These are phyloP conservation scores for Vitis rotundifolia DNA, from an alignment of 164 flowering plant species.

Conservation along the genomic window DNA sequence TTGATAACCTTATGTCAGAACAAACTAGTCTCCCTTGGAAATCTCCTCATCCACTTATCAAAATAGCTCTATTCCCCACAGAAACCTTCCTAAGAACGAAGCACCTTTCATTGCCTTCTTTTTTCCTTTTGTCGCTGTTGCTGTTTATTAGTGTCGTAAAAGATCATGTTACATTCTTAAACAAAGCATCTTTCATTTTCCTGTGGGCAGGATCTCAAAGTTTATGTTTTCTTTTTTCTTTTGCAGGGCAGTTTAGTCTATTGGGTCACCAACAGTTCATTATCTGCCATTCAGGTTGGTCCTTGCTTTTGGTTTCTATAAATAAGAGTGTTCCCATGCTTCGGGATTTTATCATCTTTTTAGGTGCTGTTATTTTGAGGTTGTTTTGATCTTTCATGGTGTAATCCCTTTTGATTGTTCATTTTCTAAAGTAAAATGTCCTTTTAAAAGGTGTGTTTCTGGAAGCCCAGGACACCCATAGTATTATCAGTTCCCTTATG, in stretches of 20 bases:
- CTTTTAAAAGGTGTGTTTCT: background rate
- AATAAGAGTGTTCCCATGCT: too few species aligned
- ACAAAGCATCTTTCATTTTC: too few species aligned
- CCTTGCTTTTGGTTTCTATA: background rate
- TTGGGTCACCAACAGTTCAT: slow-evolving; percentile 82
- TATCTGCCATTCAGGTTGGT: slow-evolving; percentile 67
- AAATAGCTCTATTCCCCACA: too few species aligned
- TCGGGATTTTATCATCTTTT: too few species aligned
- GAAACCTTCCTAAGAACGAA: too few species aligned
- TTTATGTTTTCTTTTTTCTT: slow-evolving; percentile 1
- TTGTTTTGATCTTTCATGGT: background rate
- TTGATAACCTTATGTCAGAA: too few species aligned
- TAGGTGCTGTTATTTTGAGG: background rate
- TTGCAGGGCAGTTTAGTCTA: slow-evolving; percentile 82
- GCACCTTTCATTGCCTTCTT: too few species aligned
- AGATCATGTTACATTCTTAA: too few species aligned
- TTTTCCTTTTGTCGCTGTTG: too few species aligned
- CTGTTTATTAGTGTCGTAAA: too few species aligned
- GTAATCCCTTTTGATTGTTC: background rate
- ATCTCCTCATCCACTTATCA: too few species aligned
- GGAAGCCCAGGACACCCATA: background rate
- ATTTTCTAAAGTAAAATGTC: background rate
- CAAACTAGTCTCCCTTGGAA: too few species aligned
- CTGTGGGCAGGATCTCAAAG: background rate
- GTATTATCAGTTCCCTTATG: background rate